These are phyloP conservation scores for Pelagophyceae sp. DNA, from an alignment of 352 stramenopile species.

Conservation along the genomic window DNA sequence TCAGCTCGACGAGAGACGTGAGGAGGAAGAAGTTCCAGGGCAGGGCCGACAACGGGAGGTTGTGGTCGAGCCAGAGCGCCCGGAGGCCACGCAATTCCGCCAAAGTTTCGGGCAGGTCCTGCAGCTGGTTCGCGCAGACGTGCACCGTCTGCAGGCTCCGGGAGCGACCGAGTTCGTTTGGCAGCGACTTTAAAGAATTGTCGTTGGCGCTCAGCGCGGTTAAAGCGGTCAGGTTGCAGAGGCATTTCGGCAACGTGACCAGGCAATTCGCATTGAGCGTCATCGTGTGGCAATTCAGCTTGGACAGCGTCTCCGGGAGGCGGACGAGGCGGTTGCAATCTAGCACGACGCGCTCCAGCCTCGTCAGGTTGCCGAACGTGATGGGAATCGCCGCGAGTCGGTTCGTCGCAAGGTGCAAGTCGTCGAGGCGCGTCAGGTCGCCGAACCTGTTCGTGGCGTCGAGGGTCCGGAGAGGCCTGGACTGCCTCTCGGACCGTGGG, in stretches of 20 bases:
- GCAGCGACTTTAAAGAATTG: constrained; percentile 20
- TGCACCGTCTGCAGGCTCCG: neutral
- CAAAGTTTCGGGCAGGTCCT: constrained; percentile 35
- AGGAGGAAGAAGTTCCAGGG: constrained; percentile 34
- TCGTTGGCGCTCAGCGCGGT: constrained; percentile 9
- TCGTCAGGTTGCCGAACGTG: constrained; percentile 27
- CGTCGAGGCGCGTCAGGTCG: constrained; percentile 29
- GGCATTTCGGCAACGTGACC: constrained; percentile 21
- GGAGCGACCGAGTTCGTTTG: constrained; percentile 9
- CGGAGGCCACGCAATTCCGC: constrained; percentile 26
- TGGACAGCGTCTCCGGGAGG: constrained; percentile 22
- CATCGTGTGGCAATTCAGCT: constrained; percentile 10
- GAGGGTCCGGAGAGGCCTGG: neutral
- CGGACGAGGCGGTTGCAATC: constrained; percentile 25
- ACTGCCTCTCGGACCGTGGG: no score
- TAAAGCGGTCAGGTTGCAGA: constrained; percentile 10
- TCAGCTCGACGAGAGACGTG: constrained; percentile 29
- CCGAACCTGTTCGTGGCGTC: constrained; percentile 22
- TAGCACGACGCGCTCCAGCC: constrained; percentile 18
- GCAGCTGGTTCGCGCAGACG: constrained; percentile 33
- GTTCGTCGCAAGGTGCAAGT: constrained; percentile 35
- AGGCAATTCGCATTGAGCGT: constrained; percentile 23
- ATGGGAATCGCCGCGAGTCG: constrained; percentile 20
- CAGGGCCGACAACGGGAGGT: constrained; percentile 27
- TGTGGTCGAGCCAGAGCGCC: constrained; percentile 37